Evolutionary conservation across 2,329 filamentous ascomycete genomes (phyloP).

Genomic region (Aureobasidium sp.): DNA sequence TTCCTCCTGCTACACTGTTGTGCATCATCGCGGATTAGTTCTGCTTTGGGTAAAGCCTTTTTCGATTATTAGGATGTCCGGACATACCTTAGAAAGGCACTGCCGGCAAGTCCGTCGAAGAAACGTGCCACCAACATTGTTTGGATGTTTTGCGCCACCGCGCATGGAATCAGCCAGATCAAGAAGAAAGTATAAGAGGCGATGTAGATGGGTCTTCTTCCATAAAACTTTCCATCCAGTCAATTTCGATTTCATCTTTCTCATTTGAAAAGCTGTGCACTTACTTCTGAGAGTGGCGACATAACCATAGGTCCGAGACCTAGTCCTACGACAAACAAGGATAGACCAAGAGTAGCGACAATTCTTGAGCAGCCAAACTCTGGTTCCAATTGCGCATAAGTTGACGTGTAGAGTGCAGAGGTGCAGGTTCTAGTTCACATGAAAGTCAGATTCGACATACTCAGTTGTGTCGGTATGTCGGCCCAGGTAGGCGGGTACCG

Average conservation of each 20-base stretch:
- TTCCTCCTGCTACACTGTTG: slow-evolving; percentile 65
- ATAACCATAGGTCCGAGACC: slow-evolving; percentile 52
- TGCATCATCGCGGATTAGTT: not conserved
- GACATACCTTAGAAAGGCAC: slow-evolving; percentile 43
- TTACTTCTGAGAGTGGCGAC: slow-evolving; percentile 45
- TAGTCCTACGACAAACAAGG: slow-evolving; percentile 74
- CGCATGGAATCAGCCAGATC: slow-evolving; percentile 71
- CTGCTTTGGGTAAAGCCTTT: not conserved
- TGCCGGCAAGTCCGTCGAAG: slow-evolving; percentile 64
- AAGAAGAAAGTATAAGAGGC: slow-evolving; percentile 66
- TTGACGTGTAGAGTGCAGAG: slow-evolving; percentile 82
- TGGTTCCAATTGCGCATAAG: slow-evolving; percentile 66
- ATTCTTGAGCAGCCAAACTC: slow-evolving; percentile 67
- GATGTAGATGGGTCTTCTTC: slow-evolving; percentile 74
- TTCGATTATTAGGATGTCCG: not conserved
- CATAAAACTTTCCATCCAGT: slow-evolving; percentile 58
- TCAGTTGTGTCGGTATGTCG: not conserved
- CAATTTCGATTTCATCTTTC: not conserved
- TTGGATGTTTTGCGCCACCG: slow-evolving; percentile 70
- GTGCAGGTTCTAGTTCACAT: slow-evolving; percentile 53
- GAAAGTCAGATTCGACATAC: not conserved
- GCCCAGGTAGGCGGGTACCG: not conserved
- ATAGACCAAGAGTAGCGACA: slow-evolving; percentile 73
- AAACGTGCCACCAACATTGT: slow-evolving; percentile 75
- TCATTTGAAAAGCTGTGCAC: slow-evolving; percentile 16